phyloP scores from a whole-genome alignment of 768 basidiomycete species.

The Harrya chromipes region DNA sequence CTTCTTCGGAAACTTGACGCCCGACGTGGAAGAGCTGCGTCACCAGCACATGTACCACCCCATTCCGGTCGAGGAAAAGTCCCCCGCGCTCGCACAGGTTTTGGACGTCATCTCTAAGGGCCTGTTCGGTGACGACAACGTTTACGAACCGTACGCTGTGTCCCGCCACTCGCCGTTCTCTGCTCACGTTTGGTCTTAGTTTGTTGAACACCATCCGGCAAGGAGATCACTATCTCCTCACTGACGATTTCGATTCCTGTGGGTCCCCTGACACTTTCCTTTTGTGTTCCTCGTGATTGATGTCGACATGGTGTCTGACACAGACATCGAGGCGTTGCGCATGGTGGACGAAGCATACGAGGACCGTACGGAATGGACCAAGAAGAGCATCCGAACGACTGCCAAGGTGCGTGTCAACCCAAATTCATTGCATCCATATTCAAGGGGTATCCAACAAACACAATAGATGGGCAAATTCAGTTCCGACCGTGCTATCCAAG shows the following conservation, averaged over 20 bases:
- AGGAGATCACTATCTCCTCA: conserved; percentile 75
- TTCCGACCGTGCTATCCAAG: conserved; percentile 87
- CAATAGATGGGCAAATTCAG: conserved; percentile 91
- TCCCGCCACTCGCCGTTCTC: not conserved
- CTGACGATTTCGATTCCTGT: conserved; percentile 96
- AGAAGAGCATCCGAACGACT: conserved; percentile 83
- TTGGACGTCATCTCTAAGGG: conserved; percentile 74
- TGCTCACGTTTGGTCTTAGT: conserved; percentile 36
- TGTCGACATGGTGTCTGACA: not conserved
- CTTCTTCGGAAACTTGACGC: conserved; percentile 89
- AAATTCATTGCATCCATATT: conserved; percentile 61
- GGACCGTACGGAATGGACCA: conserved; percentile 84
- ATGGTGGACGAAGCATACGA: conserved; percentile 90
- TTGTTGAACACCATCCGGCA: conserved; percentile 74
- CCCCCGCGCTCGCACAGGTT: conserved; percentile 76
- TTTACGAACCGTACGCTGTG: conserved; percentile 83
- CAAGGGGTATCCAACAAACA: conserved; percentile 44
- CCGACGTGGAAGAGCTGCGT: conserved; percentile 82
- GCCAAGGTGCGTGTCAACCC: conserved; percentile 51
- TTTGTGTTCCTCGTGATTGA: not conserved
- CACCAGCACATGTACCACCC: conserved; percentile 86
- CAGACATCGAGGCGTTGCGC: conserved; percentile 75
- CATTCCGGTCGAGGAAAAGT: conserved; percentile 76
- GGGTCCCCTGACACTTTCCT: conserved; percentile 23
- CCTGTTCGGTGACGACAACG: conserved; percentile 70